Conservation (phyloP, 108 stramenopile genomes). For the Hondaea fermentalgiana region DNA sequence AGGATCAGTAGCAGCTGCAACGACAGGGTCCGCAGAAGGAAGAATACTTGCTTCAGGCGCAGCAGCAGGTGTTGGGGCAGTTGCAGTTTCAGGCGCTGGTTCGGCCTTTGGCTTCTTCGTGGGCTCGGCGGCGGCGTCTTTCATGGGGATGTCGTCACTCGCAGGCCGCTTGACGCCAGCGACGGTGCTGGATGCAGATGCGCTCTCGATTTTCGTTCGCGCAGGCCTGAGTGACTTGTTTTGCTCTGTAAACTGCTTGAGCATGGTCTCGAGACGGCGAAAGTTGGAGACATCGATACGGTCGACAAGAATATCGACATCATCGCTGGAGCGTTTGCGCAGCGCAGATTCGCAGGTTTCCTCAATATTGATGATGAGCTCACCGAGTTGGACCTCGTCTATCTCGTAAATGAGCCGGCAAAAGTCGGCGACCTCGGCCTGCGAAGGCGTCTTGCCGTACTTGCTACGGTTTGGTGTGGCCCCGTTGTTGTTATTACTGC, state of each 20-base stretch:
- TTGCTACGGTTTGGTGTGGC: not conserved
- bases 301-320: not conserved
- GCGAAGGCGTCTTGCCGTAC: not conserved
- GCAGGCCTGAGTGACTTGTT: not conserved
- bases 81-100: too few species aligned
- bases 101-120: not conserved
- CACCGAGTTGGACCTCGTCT: not conserved
- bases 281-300: not conserved
- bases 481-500: not conserved
- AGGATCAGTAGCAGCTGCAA: too few species aligned
- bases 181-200: too few species aligned
- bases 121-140: not conserved
- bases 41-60: too few species aligned
- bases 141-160: not conserved
- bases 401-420: conserved; percentile 4
- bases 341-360: not conserved
- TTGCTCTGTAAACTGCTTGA: not conserved
- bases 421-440: not conserved
- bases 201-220: not conserved
- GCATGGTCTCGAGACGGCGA: not conserved
- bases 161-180: not conserved
- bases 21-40: too few species aligned
- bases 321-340: not conserved
- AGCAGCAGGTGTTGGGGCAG: too few species aligned
- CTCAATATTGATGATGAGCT: not conserved